phyloP scores from a whole-genome alignment of 2,329 filamentous ascomycete species.

The Fulvia fulva region DNA sequence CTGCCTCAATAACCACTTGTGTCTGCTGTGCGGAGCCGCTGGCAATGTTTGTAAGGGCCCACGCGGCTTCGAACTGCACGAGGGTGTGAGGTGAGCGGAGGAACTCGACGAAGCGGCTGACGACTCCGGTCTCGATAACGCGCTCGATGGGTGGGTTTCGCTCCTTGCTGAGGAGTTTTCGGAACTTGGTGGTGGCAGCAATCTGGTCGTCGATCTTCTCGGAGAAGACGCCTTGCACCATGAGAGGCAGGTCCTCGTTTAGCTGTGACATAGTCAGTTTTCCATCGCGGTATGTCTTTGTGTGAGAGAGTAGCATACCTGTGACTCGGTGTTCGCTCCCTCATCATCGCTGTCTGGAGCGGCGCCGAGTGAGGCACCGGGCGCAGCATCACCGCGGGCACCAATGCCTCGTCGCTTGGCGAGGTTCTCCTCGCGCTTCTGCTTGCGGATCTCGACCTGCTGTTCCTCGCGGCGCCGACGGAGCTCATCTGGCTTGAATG shows the following conservation, averaged over 20 bases:
- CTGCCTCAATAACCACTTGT: conserved; percentile 97
- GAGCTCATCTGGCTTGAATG: conserved; percentile 98
- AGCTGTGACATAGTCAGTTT: conserved; percentile 55
- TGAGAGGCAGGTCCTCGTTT: conserved; percentile 95
- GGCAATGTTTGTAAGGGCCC: conserved; percentile 98
- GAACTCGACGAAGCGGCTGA: conserved; percentile 96
- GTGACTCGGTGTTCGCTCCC: conserved; percentile 86
- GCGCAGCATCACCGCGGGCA: conserved; percentile 64
- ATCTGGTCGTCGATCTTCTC: conserved; percentile 98
- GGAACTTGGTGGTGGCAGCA: conserved; percentile 94
- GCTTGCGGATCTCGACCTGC: conserved; percentile 98
- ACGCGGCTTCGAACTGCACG: conserved; percentile 97
- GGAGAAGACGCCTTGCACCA: conserved; percentile 97
- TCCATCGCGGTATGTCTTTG: neutral
- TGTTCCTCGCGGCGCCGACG: conserved; percentile 97
- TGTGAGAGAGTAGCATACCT: conserved; percentile 62
- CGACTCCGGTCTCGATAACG: conserved; percentile 98
- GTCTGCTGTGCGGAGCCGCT: conserved; percentile 96
- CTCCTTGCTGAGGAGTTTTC: conserved; percentile 97
- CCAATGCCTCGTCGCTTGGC: conserved; percentile 96
- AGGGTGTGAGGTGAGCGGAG: conserved; percentile 95
- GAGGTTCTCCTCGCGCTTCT: conserved; percentile 97
- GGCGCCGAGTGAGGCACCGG: conserved; percentile 77
- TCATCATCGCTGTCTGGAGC: conserved; percentile 98
- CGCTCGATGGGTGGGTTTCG: conserved; percentile 98